phyloP scores from a whole-genome alignment of 768 basidiomycete genomes.

The Termitomyces sp. region DNA sequence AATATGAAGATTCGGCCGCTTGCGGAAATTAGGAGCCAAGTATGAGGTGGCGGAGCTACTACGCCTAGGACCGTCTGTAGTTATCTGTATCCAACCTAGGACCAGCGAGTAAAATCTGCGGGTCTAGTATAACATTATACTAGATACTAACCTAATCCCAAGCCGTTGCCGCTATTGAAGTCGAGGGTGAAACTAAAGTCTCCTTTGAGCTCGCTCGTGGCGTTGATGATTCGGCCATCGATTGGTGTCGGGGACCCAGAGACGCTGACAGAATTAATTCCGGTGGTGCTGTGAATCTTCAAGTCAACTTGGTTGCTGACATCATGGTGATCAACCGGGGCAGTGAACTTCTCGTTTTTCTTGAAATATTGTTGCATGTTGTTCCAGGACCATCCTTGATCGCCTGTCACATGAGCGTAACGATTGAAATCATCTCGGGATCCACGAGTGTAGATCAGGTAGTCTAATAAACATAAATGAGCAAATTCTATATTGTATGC shows the following conservation, averaged over 20 bases:
- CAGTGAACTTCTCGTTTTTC: slow-evolving; percentile 20
- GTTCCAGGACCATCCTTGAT: slow-evolving; percentile 28
- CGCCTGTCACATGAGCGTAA: slow-evolving; percentile 20
- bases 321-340: slow-evolving; percentile 19
- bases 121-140: neutral
- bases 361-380: slow-evolving; percentile 19
- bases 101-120: neutral
- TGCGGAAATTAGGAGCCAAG: slow-evolving; percentile 13
- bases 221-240: slow-evolving; percentile 19
- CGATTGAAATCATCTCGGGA: slow-evolving; percentile 22
- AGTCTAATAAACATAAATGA: neutral
- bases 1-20: slow-evolving; percentile 18
- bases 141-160: slow-evolving; percentile 10
- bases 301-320: slow-evolving; percentile 23
- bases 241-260: slow-evolving; percentile 16
- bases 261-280: slow-evolving; percentile 17
- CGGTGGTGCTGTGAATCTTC: slow-evolving; percentile 19
- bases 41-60: slow-evolving; percentile 21
- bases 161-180: slow-evolving; percentile 15
- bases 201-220: slow-evolving; percentile 16
- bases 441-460: neutral
- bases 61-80: slow-evolving; percentile 14
- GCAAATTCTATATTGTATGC: too few relatives aligned
- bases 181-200: slow-evolving; percentile 16
- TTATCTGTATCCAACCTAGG: slow-evolving; percentile 17